Percentiles rank a stretch among this genome's conserved stretches.
Conservation (phyloP, 129 eudicot species). For the Lonicera japonica region DNA sequence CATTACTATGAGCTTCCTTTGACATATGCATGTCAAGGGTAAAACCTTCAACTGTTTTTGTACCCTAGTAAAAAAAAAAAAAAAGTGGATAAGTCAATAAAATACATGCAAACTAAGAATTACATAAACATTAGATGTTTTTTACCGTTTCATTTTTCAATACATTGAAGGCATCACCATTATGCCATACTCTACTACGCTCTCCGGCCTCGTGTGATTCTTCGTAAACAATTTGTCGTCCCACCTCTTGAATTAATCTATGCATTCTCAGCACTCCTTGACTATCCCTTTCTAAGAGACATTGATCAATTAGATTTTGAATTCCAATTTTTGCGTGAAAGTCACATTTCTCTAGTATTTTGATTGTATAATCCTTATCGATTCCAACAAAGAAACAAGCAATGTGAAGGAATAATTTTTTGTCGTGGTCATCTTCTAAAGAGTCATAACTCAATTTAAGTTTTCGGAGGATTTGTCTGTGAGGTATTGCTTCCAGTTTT, state of each 20-base stretch:
- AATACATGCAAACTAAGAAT: not conserved
- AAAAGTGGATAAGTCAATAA: no score
- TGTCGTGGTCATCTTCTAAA: slow-evolving; percentile 9
- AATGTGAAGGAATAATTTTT: slow-evolving; percentile 28
- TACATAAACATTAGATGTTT: not conserved
- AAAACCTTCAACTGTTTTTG: not conserved
- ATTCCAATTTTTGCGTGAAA: slow-evolving; percentile 15
- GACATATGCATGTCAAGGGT: not conserved
- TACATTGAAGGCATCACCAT: slow-evolving; percentile 4
- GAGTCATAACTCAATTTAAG: slow-evolving; percentile 8
- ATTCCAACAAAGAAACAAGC: slow-evolving; percentile 37
- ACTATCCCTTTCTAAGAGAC: slow-evolving; percentile 14
- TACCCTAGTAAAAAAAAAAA: slow-evolving; percentile 1
- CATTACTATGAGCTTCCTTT: not conserved
- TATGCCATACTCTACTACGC: slow-evolving; percentile 23
- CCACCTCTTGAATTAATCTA: slow-evolving; percentile 11
- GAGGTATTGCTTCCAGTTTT: slow-evolving; percentile 14
- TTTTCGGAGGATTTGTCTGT: not conserved
- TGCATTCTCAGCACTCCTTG: slow-evolving; percentile 23
- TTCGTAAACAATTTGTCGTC: slow-evolving; percentile 19
- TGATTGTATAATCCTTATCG: slow-evolving; percentile 14
- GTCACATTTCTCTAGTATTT: slow-evolving; percentile 10
- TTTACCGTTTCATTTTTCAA: slow-evolving; percentile 16
- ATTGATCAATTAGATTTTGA: slow-evolving; percentile 17
- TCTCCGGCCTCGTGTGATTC: slow-evolving; percentile 23